phyloP scores from a whole-genome alignment of 202 grass and related monocot genomes.

The Schoenoplectus triqueter region DNA sequence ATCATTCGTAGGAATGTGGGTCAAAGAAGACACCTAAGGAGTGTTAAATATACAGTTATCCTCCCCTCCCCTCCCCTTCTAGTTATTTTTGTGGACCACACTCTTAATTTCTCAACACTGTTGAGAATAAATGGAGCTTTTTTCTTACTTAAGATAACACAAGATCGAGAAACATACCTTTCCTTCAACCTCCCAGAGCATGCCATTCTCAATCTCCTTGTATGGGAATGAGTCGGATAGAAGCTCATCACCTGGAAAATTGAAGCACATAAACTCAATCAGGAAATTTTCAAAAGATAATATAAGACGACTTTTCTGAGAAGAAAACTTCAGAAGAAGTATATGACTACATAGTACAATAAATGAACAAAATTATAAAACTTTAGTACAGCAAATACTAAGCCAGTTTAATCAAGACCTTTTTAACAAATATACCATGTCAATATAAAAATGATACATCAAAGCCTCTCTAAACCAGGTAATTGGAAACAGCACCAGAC shows the following conservation, averaged over 20 bases:
- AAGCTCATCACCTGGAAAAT: constrained; percentile 71
- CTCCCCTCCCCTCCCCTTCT: no score
- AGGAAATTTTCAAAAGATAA: constrained; percentile 2
- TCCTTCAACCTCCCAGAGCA: constrained; percentile 84
- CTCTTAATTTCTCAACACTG: background rate
- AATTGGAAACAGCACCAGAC: background rate
- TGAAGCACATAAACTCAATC: background rate
- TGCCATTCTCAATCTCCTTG: constrained; percentile 69
- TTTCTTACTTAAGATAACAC: background rate
- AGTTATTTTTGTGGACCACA: no score
- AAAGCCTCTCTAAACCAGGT: background rate
- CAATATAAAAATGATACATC: background rate
- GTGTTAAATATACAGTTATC: background rate
- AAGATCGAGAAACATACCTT: constrained; percentile 43
- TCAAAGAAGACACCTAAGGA: background rate
- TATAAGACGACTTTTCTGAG: background rate
- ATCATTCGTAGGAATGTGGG: background rate
- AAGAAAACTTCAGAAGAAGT: background rate
- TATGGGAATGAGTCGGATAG: constrained; percentile 83
- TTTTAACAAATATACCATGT: background rate
- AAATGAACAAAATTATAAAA: background rate
- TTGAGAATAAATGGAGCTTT: background rate
- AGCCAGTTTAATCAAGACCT: background rate
- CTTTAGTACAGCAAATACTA: background rate
- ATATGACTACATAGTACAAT: background rate